Percentiles rank a stretch among this genome's conserved stretches.
Conservation (phyloP, 139 green algal species). For the Chlamydomonas eustigma region DNA sequence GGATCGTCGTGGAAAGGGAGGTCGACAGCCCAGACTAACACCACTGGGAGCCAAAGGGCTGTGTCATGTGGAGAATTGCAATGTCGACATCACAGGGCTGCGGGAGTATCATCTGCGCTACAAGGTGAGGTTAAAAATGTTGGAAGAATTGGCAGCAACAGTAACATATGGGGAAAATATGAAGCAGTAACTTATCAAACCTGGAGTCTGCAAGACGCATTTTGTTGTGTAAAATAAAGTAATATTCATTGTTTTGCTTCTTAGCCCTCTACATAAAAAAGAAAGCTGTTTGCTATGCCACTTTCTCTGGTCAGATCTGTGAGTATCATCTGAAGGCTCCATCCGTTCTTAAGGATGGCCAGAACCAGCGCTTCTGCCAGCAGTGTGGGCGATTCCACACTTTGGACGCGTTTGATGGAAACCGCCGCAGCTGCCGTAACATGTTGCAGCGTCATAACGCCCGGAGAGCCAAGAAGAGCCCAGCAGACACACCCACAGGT, state of each 20-base stretch:
- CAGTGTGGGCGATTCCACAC: slow-evolving; percentile 86
- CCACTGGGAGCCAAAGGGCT: slow-evolving; percentile 29
- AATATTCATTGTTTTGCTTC: too few species aligned
- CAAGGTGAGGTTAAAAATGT: too few species aligned
- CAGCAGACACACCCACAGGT: neutral
- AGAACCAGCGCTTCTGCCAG: slow-evolving; percentile 81
- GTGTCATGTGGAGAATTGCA: slow-evolving; percentile 72
- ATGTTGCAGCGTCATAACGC: slow-evolving; percentile 10
- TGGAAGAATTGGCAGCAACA: too few species aligned
- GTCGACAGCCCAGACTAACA: neutral
- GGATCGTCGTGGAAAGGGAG: neutral
- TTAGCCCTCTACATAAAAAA: too few species aligned
- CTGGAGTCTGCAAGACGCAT: too few species aligned
- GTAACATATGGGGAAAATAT: too few species aligned
- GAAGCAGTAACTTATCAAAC: too few species aligned
- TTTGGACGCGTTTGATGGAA: slow-evolving; percentile 80
- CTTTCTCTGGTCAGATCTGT: too few species aligned
- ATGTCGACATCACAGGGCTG: slow-evolving; percentile 47
- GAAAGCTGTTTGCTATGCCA: too few species aligned
- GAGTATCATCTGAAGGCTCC: slow-evolving; percentile 57
- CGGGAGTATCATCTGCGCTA: slow-evolving; percentile 76
- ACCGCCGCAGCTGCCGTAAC: slow-evolving; percentile 7
- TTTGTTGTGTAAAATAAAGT: too few species aligned
- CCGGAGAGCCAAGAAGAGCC: neutral
- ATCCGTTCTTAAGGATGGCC: slow-evolving; percentile 47